Conservation (phyloP, 305 asterid genomes). For the Petunia hybrid region DNA sequence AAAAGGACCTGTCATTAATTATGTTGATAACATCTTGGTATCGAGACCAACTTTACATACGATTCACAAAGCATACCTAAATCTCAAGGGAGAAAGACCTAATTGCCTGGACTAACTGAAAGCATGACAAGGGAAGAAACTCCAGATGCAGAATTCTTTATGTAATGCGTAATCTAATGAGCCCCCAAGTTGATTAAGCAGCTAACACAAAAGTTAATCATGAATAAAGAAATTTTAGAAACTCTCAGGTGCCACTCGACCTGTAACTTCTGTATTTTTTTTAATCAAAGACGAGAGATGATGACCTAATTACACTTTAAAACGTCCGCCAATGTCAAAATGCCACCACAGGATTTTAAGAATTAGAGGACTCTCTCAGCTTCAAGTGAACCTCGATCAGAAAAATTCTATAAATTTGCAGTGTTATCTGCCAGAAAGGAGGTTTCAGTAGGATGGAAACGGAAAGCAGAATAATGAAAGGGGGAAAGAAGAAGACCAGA, state of each 20-base stretch:
- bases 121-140: neutral
- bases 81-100: slow-evolving; percentile 21
- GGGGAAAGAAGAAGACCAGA: neutral
- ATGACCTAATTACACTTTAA: slow-evolving; percentile 18
- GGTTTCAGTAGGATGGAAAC: neutral
- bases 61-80: neutral
- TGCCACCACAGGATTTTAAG: neutral
- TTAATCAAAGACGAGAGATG: slow-evolving; percentile 1
- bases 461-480: neutral
- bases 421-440: slow-evolving; percentile 3
- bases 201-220: slow-evolving; percentile 15
- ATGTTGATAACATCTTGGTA: slow-evolving; percentile 16
- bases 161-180: slow-evolving; percentile 8
- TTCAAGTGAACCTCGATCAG: neutral
- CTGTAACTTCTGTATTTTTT: neutral
- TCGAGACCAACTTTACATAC: neutral
- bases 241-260: slow-evolving; percentile 17
- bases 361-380: neutral
- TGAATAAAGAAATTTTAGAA: neutral
- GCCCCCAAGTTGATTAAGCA: slow-evolving; percentile 27
- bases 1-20: neutral
- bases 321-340: neutral
- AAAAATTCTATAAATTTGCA: neutral
- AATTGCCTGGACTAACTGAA: neutral
- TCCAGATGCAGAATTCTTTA: neutral